A percentile compares a stretch with the other conserved stretches of the same genome.
Conservation (phyloP, 2,329 filamentous ascomycete species). For the Hypoxylon sp. region DNA sequence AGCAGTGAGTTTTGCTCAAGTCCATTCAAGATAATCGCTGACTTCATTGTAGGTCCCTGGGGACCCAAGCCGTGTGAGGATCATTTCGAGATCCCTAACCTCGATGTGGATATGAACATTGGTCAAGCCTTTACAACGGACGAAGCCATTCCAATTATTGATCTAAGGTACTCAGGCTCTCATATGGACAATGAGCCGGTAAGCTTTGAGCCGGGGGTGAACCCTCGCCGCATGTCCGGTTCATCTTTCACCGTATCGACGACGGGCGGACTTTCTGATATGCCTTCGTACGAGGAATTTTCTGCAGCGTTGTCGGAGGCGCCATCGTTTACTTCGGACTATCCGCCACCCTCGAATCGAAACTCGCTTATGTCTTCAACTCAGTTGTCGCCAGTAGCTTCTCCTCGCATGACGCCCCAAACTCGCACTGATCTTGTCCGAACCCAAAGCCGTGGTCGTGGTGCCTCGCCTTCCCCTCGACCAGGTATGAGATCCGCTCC, state of each 20-base stretch:
- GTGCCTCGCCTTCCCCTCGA: constrained; percentile 77
- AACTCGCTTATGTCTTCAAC: constrained; percentile 79
- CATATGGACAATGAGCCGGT: constrained; percentile 64
- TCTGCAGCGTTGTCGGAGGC: constrained; percentile 75
- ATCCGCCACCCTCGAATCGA: constrained; percentile 74
- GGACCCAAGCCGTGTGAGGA: constrained; percentile 69
- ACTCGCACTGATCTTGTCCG: constrained; percentile 71
- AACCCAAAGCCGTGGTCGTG: constrained; percentile 74
- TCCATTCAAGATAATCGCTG: constrained; percentile 37
- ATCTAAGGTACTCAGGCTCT: constrained; percentile 65
- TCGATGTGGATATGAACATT: constrained; percentile 70
- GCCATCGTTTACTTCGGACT: constrained; percentile 74
- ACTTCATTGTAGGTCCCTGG: constrained; percentile 59
- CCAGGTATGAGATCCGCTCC: constrained; percentile 76
- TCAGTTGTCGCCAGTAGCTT: constrained; percentile 78
- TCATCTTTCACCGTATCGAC: constrained; percentile 81
- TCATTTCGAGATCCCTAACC: constrained; percentile 64
- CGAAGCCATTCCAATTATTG: constrained; percentile 72
- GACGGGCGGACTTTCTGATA: constrained; percentile 73
- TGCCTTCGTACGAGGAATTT: constrained; percentile 78
- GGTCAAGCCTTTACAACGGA: constrained; percentile 73
- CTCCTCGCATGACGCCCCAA: constrained; percentile 74
- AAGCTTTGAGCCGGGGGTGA: constrained; percentile 64
- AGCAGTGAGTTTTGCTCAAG: constrained; percentile 58
- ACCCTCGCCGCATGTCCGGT: constrained; percentile 74